Percentiles rank a stretch among this genome's conserved stretches.
Conservation (phyloP, 225 moss, liverwort and hornwort species). For the Pleurozium schreberi region DNA sequence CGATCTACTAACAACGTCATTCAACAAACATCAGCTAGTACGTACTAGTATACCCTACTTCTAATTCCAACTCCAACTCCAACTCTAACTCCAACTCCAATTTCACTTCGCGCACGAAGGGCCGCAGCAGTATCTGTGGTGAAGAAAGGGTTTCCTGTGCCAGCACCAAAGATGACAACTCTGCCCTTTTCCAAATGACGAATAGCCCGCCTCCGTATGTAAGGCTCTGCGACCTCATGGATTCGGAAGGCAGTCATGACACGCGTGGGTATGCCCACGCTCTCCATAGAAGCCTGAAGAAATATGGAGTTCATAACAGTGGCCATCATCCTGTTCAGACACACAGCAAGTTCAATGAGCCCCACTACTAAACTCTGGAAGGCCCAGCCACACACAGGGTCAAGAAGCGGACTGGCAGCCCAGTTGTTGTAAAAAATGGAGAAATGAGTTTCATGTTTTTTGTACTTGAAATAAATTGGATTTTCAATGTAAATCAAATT, state of each 20-base stretch:
- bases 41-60: too few species aligned
- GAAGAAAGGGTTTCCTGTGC: slow-evolving; percentile 94
- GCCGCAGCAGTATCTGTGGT: slow-evolving; percentile 96
- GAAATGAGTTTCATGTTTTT: background rate
- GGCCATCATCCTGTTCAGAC: slow-evolving; percentile 80
- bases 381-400: background rate
- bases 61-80: too few species aligned
- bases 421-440: background rate
- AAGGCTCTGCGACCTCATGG: slow-evolving; percentile 89
- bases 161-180: slow-evolving; percentile 94
- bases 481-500: background rate
- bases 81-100: background rate
- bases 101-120: slow-evolving; percentile 51
- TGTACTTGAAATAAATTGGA: background rate
- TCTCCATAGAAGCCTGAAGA: slow-evolving; percentile 91
- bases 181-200: slow-evolving; percentile 91
- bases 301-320: slow-evolving; percentile 97
- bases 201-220: slow-evolving; percentile 80
- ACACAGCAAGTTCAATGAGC: background rate
- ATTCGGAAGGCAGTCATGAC: slow-evolving; percentile 93
- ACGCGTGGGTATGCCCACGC: slow-evolving; percentile 75
- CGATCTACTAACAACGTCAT: background rate
- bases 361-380: background rate
- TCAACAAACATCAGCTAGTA: background rate
- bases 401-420: background rate